These are phyloP conservation scores for Agroathelia rolfsii DNA, from an alignment of 1,284 basidiomycete genomes.

Conservation along the genomic window DNA sequence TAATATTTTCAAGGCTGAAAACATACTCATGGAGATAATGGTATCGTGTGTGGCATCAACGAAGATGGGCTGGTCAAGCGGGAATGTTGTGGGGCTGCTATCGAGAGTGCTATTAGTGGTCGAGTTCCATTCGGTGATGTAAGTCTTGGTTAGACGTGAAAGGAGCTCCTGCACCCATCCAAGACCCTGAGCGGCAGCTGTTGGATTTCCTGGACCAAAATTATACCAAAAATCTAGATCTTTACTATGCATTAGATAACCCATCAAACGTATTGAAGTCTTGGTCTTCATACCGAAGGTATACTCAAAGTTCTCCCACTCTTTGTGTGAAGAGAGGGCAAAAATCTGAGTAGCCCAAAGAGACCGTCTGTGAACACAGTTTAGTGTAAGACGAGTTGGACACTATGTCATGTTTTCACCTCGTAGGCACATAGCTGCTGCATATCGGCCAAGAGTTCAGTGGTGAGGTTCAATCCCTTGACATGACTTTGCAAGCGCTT, in stretches of 20 bases:
- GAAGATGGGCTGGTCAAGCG: conserved; percentile 48
- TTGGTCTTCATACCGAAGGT: conserved; percentile 24
- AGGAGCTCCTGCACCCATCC: conserved; percentile 54
- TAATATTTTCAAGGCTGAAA: background rate
- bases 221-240: conserved; percentile 44
- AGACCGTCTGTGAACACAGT: conserved; percentile 38
- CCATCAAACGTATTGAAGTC: background rate
- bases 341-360: conserved; percentile 47
- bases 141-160: conserved; percentile 38
- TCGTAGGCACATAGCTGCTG: conserved; percentile 52
- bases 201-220: conserved; percentile 43
- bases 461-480: conserved; percentile 40
- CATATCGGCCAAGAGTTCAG: conserved; percentile 35
- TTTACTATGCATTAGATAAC: conserved; percentile 9
- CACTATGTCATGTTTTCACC: too few species aligned
- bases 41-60: conserved; percentile 48
- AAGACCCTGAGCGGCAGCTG: conserved; percentile 47
- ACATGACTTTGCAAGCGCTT: conserved; percentile 36
- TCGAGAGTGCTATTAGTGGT: conserved; percentile 50
- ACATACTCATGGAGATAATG: conserved; percentile 29
- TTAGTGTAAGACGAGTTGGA: background rate
- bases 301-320: conserved; percentile 60
- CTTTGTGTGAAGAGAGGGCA: conserved; percentile 55
- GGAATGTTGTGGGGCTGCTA: conserved; percentile 43
- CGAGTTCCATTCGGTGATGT: conserved; percentile 39